Evolutionary conservation across 164 flowering plant species (phyloP).

Genomic region (Saururus chinensis): DNA sequence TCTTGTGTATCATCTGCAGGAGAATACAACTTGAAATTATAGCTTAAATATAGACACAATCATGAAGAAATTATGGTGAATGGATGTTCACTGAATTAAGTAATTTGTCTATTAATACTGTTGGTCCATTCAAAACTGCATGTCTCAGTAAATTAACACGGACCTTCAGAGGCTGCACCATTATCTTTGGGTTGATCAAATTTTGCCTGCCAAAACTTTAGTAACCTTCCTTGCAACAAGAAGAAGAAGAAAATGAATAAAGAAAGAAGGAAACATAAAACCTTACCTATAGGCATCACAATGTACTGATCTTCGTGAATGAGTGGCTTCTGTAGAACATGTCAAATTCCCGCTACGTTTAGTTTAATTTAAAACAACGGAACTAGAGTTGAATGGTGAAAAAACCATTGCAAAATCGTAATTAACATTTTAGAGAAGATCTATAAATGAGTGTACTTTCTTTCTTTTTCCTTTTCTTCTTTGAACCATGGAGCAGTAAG

Average conservation of each 20-base stretch:
- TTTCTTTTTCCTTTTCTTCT: no score
- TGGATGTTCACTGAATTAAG: no score
- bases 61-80: no score
- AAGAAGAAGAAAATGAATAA: neutral
- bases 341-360: neutral
- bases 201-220: neutral
- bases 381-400: no score
- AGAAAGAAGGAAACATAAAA: neutral
- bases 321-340: constrained; percentile 32
- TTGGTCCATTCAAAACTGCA: no score
- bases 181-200: neutral
- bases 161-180: neutral
- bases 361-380: no score
- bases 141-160: no score
- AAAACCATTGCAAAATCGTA: no score
- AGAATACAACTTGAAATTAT: neutral
- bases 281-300: constrained; percentile 64
- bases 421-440: no score
- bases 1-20: constrained; percentile 74
- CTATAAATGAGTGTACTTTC: no score
- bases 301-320: constrained; percentile 49
- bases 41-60: no score
- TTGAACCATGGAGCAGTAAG: no score
- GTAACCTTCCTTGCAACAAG: neutral
- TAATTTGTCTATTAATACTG: neutral